Evolutionary conservation across 352 stramenopile genomes (phyloP).

Genomic region (Phytophthora kernoviae): DNA sequence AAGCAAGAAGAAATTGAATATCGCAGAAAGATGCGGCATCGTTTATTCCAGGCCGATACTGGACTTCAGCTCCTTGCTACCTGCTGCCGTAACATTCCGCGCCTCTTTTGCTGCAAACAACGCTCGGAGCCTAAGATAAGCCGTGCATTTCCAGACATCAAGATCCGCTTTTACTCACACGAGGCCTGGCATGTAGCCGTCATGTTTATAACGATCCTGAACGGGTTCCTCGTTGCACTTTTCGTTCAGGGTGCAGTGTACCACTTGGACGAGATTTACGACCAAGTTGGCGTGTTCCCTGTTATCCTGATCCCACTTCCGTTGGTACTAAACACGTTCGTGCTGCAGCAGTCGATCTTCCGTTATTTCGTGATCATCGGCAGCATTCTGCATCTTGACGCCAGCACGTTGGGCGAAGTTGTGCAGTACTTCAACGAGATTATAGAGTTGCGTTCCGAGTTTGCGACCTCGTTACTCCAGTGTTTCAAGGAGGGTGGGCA

Average conservation of each 20-base stretch:
- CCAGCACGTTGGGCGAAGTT: conserved; percentile 46
- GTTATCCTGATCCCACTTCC: conserved; percentile 41
- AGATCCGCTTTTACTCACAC: conserved; percentile 50
- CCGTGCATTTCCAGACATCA: conserved; percentile 12
- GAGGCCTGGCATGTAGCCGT: conserved; percentile 71
- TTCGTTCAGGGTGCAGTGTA: conserved; percentile 69
- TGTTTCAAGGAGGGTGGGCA: conserved; percentile 23
- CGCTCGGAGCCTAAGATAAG: background rate
- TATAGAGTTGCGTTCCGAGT: conserved; percentile 54
- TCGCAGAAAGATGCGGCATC: conserved; percentile 3
- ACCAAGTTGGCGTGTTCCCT: conserved; percentile 22
- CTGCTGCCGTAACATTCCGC: conserved; percentile 11
- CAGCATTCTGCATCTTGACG: conserved; percentile 55
- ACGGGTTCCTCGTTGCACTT: conserved; percentile 62
- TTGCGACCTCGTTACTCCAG: conserved; percentile 32
- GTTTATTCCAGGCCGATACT: conserved; percentile 13
- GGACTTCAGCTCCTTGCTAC: conserved; percentile 25
- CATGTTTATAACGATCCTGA: conserved; percentile 63
- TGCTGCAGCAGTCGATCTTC: conserved; percentile 61
- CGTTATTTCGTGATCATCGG: conserved; percentile 63
- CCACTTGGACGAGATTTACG: conserved; percentile 37
- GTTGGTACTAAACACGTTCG: conserved; percentile 51
- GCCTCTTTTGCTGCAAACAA: conserved; percentile 14
- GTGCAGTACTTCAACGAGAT: conserved; percentile 65
- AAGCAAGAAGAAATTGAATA: conserved; percentile 31